Conservation (phyloP, 179 eudicot species). For the Camellia oleifera region DNA sequence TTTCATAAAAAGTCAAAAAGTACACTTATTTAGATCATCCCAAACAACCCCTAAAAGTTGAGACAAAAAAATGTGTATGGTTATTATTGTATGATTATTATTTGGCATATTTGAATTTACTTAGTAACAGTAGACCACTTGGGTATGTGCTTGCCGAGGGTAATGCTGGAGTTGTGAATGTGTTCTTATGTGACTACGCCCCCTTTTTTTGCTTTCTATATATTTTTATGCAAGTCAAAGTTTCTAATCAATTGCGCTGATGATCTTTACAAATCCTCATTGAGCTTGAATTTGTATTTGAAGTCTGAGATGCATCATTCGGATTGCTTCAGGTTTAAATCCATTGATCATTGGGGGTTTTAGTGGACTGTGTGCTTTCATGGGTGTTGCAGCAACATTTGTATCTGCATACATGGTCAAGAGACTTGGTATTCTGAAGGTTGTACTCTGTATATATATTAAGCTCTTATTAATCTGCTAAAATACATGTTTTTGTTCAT, state of each 20-base stretch:
- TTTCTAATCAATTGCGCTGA: background rate
- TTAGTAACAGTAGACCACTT: background rate
- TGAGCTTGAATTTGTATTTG: background rate
- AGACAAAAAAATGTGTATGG: background rate
- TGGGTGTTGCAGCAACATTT: slow-evolving; percentile 96
- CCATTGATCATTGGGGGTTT: slow-evolving; percentile 79
- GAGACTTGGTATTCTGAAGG: slow-evolving; percentile 83
- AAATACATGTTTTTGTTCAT: background rate
- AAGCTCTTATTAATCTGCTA: background rate
- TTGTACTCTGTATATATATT: slow-evolving; percentile 22
- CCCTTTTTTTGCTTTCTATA: background rate
- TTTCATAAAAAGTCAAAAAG: too few relatives aligned
- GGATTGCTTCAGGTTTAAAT: slow-evolving; percentile 60
- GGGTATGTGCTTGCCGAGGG: background rate
- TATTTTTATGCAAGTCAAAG: background rate
- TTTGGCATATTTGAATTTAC: background rate
- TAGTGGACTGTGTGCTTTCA: slow-evolving; percentile 90
- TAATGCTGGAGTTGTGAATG: background rate
- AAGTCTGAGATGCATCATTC: background rate
- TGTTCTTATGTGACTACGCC: background rate
- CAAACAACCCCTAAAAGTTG: background rate
- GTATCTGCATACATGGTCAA: slow-evolving; percentile 72
- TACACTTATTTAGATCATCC: too few relatives aligned
- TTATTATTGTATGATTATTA: too few relatives aligned
- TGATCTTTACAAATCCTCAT: slow-evolving; percentile 3